Evolutionary conservation across 139 green algal genomes (phyloP).

Genomic region (Auxenochlorella pyrenoidosa): DNA sequence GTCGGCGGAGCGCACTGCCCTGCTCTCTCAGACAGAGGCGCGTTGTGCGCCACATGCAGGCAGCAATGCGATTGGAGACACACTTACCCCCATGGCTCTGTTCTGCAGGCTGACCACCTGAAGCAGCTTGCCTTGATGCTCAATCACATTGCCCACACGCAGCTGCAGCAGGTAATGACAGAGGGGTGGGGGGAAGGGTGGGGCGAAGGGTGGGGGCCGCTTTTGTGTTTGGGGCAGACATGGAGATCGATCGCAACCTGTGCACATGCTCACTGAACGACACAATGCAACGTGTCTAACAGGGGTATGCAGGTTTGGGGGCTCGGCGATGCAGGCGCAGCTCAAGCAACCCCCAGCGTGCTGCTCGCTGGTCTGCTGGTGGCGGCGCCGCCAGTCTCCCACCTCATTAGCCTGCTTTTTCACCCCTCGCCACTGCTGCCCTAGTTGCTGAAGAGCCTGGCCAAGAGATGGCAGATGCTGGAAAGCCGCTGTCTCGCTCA

Average conservation of each 20-base stretch:
- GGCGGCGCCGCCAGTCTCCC: too few species aligned
- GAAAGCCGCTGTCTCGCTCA: not conserved
- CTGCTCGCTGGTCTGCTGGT: too few species aligned
- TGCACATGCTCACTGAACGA: not conserved
- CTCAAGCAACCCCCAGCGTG: not conserved
- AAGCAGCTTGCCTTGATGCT: slow-evolving; percentile 54
- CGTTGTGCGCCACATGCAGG: too few species aligned
- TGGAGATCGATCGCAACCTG: too few species aligned
- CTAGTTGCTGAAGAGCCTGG: not conserved
- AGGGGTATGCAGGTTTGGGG: too few species aligned
- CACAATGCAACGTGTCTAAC: too few species aligned
- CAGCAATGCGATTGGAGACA: too few species aligned
- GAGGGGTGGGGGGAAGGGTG: not conserved
- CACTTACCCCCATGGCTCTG: slow-evolving; percentile 26
- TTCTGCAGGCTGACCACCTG: slow-evolving; percentile 49
- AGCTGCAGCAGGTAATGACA: slow-evolving; percentile 32
- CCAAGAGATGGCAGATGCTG: not conserved
- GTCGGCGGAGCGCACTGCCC: too few species aligned
- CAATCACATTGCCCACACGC: slow-evolving; percentile 54
- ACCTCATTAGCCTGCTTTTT: slow-evolving; percentile 59
- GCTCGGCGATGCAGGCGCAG: not conserved
- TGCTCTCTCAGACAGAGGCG: too few species aligned
- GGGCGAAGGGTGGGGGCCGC: not conserved
- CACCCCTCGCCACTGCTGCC: not conserved
- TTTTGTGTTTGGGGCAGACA: too few species aligned